Evolutionary conservation across 305 asterid genomes (phyloP).

Genomic region (Rubia peregrina): DNA sequence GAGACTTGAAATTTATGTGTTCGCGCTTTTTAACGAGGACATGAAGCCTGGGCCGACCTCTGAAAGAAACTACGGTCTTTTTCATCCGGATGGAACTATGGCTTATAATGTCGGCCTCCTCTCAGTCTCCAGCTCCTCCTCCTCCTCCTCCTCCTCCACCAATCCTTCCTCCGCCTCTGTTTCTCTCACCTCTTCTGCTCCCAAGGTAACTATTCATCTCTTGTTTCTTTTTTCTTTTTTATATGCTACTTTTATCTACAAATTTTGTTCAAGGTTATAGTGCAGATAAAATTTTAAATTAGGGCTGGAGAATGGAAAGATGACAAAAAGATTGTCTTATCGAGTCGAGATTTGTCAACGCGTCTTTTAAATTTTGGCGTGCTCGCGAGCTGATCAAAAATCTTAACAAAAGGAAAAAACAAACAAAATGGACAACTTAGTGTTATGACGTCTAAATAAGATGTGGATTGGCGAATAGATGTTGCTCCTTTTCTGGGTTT

Average conservation of each 20-base stretch:
- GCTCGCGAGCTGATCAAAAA: too few relatives aligned
- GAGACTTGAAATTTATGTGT: conserved; percentile 59
- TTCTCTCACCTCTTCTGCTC: conserved; percentile 50
- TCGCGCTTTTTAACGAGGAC: conserved; percentile 85
- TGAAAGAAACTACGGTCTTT: conserved; percentile 75
- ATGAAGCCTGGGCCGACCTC: conserved; percentile 89
- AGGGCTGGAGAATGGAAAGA: neutral
- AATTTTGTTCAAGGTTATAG: neutral
- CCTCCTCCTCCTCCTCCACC: conserved; percentile 13
- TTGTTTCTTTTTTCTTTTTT: neutral
- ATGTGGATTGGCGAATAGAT: neutral
- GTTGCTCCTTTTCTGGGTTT: neutral
- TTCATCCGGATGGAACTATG: conserved; percentile 77
- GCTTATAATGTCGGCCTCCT: conserved; percentile 68
- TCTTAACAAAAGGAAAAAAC: too few relatives aligned
- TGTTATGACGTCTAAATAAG: neutral
- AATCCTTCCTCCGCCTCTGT: conserved; percentile 24
- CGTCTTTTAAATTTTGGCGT: too few relatives aligned
- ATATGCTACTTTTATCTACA: neutral
- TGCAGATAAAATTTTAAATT: too few relatives aligned
- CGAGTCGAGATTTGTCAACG: too few relatives aligned
- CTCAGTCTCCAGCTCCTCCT: conserved; percentile 30
- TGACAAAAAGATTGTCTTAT: neutral
- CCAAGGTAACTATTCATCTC: conserved; percentile 34
- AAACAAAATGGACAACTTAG: too few relatives aligned